phyloP scores from a whole-genome alignment of 768 basidiomycete genomes.

The Trametes gibbosa region DNA sequence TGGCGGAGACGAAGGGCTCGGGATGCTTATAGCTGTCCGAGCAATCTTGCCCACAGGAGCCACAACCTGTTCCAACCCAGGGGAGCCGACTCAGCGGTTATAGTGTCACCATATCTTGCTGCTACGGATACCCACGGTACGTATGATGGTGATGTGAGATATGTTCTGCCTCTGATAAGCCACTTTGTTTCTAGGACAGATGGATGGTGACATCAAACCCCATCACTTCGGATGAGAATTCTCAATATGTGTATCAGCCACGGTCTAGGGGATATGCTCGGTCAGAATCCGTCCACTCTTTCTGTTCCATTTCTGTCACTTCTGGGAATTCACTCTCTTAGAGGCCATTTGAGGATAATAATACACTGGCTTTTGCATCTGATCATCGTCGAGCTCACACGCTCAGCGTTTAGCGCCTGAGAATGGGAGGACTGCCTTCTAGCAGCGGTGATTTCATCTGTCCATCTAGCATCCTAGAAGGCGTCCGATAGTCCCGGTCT shows the following conservation, averaged over 20 bases:
- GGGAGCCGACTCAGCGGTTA: too few relatives aligned
- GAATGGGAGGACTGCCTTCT: too few relatives aligned
- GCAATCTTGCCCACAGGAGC: background rate
- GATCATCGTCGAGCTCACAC: too few relatives aligned
- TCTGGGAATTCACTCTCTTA: too few relatives aligned
- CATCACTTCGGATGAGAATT: background rate
- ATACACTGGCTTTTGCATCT: too few relatives aligned
- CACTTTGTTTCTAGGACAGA: background rate
- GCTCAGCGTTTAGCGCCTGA: too few relatives aligned
- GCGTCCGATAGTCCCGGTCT: background rate
- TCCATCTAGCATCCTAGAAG: background rate
- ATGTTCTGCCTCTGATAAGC: background rate
- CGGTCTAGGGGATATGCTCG: background rate
- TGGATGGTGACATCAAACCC: background rate
- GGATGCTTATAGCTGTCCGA: background rate
- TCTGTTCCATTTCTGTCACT: background rate
- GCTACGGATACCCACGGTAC: background rate
- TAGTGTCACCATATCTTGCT: background rate
- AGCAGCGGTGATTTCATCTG: background rate
- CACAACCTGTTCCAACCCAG: background rate
- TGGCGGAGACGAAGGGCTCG: background rate
- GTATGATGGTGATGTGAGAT: background rate
- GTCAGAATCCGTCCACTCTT: background rate
- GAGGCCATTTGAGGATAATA: too few relatives aligned
- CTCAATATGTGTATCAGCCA: background rate